A percentile compares a stretch with the other conserved stretches of the same genome.
Conservation (phyloP, 805 yeast genomes). For the Monosporozyma aerobia region DNA sequence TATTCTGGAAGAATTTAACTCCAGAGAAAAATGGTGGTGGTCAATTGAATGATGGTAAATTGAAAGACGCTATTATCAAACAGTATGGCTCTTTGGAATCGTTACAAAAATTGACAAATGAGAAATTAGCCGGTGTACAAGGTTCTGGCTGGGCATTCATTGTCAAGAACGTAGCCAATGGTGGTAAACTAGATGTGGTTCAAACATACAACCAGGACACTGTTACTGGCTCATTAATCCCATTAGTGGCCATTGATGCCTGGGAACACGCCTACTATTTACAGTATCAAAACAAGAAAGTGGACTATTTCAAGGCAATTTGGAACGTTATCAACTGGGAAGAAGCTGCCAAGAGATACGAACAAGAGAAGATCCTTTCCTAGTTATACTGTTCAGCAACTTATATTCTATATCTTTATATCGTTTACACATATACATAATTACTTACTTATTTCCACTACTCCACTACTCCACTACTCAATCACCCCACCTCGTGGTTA, state of each 20-base stretch:
- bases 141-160: constrained; percentile 96
- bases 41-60: constrained; percentile 40
- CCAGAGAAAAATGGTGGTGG: constrained; percentile 77
- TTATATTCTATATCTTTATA: not conserved
- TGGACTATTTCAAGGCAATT: constrained; percentile 83
- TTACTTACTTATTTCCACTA: too few relatives aligned
- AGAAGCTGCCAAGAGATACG: constrained; percentile 72
- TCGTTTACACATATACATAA: too few relatives aligned
- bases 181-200: constrained; percentile 60
- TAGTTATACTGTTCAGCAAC: not conserved
- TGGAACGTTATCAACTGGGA: constrained; percentile 94
- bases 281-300: constrained; percentile 88
- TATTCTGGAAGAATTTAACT: constrained; percentile 83
- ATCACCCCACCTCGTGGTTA: too few relatives aligned
- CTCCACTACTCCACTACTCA: too few relatives aligned
- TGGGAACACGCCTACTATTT: constrained; percentile 97
- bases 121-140: constrained; percentile 75
- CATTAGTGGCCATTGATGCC: constrained; percentile 84
- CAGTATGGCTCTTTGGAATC: constrained; percentile 70
- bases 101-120: constrained; percentile 53
- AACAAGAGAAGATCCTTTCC: constrained; percentile 9
- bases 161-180: constrained; percentile 69
- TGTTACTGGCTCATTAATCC: constrained; percentile 57
- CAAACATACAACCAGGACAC: constrained; percentile 85
- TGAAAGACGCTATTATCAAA: constrained; percentile 47